Evolutionary conservation across 2,329 filamentous ascomycete species (phyloP).

Genomic region (Aureobasidium sp.): DNA sequence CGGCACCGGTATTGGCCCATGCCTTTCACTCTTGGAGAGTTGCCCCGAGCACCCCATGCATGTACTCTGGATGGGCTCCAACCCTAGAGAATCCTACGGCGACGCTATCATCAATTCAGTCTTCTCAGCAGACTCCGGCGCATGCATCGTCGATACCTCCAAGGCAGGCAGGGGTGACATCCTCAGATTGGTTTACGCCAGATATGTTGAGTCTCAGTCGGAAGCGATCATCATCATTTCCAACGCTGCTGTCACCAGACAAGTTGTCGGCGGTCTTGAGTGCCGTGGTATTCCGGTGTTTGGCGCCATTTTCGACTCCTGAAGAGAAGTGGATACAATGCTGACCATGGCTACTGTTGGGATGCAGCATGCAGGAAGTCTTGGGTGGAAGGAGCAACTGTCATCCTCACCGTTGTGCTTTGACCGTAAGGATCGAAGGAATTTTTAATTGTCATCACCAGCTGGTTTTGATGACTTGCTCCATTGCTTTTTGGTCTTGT

Average conservation of each 20-base stretch:
- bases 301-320: slow-evolving; percentile 68
- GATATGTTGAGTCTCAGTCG: slow-evolving; percentile 38
- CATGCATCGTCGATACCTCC: slow-evolving; percentile 60
- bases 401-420: not conserved
- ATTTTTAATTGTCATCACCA: not conserved
- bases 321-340: slow-evolving; percentile 15
- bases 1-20: slow-evolving; percentile 65
- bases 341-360: not conserved
- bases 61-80: slow-evolving; percentile 60
- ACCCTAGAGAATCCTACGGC: slow-evolving; percentile 56
- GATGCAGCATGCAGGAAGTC: not conserved
- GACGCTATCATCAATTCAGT: slow-evolving; percentile 48
- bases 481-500: not conserved
- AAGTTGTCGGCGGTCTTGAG: slow-evolving; percentile 62
- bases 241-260: slow-evolving; percentile 58
- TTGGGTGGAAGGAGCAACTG: not conserved
- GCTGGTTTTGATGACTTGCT: not conserved
- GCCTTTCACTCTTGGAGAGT: slow-evolving; percentile 52
- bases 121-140: slow-evolving; percentile 48
- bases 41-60: slow-evolving; percentile 41
- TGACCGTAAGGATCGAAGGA: not conserved
- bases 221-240: slow-evolving; percentile 69
- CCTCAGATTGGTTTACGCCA: slow-evolving; percentile 45
- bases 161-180: slow-evolving; percentile 53
- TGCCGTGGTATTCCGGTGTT: slow-evolving; percentile 57